Evolutionary conservation across 345 rosid species (phyloP).

Genomic region (Mangifera indica): DNA sequence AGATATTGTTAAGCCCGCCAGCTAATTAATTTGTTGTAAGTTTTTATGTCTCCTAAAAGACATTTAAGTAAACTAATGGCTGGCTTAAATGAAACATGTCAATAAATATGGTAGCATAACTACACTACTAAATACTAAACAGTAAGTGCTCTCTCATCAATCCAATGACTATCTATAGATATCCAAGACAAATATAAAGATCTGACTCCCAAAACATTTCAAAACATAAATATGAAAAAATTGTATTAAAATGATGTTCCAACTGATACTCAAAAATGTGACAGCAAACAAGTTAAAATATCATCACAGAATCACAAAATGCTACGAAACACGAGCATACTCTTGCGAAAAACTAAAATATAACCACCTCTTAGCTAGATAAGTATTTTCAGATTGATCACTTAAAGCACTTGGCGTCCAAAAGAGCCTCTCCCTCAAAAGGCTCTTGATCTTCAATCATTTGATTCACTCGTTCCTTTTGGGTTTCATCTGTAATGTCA

Average conservation of each 20-base stretch:
- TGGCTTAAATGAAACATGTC: too few species aligned
- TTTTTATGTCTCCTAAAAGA: too few species aligned
- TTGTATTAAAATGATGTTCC: neutral
- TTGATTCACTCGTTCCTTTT: constrained; percentile 90
- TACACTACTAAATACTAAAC: too few species aligned
- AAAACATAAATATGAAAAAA: neutral
- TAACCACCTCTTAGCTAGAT: neutral
- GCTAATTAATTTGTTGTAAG: too few species aligned
- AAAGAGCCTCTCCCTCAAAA: constrained; percentile 83
- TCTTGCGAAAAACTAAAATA: constrained; percentile 3
- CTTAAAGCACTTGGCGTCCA: constrained; percentile 99
- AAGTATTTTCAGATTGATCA: constrained; percentile 24
- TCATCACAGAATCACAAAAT: neutral
- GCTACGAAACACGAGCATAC: constrained; percentile 13
- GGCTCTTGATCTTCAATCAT: constrained; percentile 95
- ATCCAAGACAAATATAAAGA: too few species aligned
- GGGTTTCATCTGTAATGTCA: constrained; percentile 72
- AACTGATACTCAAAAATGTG: neutral
- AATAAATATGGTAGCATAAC: too few species aligned
- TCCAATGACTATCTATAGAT: too few species aligned
- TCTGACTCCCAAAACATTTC: too few species aligned
- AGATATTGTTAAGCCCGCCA: too few species aligned
- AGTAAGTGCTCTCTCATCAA: too few species aligned
- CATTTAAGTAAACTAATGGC: too few species aligned
- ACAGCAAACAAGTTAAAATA: neutral